phyloP scores from a whole-genome alignment of 139 green algal genomes.

The Spirogloea muscicola region DNA sequence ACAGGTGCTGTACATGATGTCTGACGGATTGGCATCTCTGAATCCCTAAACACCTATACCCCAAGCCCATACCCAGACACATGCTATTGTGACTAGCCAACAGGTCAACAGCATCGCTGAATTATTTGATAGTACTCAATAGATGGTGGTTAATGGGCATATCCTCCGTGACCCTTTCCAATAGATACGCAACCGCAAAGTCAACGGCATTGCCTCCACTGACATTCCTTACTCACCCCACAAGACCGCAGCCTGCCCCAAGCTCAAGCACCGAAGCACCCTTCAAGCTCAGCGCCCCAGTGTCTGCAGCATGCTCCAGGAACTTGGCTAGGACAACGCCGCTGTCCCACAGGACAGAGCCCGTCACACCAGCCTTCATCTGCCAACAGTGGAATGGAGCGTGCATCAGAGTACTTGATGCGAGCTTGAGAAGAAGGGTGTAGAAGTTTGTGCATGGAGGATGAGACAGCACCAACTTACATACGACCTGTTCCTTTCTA shows the following conservation, averaged over 20 bases:
- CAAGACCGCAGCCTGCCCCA: slow-evolving; percentile 33
- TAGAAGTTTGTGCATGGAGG: too few species aligned
- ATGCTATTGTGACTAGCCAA: too few species aligned
- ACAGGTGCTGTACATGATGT: too few species aligned
- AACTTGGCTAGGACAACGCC: slow-evolving; percentile 40
- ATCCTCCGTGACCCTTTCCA: not conserved
- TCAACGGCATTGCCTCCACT: too few species aligned
- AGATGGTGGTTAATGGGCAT: not conserved
- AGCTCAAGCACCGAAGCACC: slow-evolving; percentile 25
- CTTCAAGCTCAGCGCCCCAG: not conserved
- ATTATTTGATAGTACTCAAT: not conserved
- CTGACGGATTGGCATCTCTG: not conserved
- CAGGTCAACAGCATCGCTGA: too few species aligned
- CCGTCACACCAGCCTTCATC: slow-evolving; percentile 34
- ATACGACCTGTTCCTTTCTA: too few species aligned
- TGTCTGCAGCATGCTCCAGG: slow-evolving; percentile 23
- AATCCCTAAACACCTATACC: too few species aligned
- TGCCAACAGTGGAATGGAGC: slow-evolving; percentile 4
- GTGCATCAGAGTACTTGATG: too few species aligned
- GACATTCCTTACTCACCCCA: too few species aligned
- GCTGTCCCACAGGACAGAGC: slow-evolving; percentile 43
- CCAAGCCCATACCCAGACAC: too few species aligned
- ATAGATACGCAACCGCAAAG: not conserved
- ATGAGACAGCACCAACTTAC: too few species aligned
- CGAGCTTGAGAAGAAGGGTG: too few species aligned